Evolutionary conservation across 2,329 filamentous ascomycete species (phyloP).

Genomic region (Verticillium albo-atrum): DNA sequence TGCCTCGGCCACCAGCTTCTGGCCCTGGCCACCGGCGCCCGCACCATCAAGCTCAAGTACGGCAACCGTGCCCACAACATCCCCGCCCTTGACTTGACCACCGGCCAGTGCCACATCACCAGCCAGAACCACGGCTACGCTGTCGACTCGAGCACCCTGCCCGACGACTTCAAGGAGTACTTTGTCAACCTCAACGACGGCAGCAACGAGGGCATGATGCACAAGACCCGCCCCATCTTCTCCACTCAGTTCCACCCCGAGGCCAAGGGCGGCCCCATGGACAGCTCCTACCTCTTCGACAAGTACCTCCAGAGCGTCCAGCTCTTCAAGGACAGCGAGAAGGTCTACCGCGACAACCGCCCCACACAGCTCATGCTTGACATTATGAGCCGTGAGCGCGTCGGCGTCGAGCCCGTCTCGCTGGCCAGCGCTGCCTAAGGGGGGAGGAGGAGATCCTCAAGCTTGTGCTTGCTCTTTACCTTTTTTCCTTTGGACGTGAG

Average conservation of each 20-base stretch:
- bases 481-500: too few relatives aligned
- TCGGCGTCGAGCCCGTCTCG: constrained; percentile 73
- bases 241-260: constrained; percentile 98
- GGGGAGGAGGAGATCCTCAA: too few relatives aligned
- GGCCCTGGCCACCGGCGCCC: constrained; percentile 80
- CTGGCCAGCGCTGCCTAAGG: constrained; percentile 46
- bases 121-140: constrained; percentile 98
- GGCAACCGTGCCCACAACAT: constrained; percentile 99
- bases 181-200: constrained; percentile 98
- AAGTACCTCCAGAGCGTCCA: constrained; percentile 88
- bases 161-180: constrained; percentile 91
- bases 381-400: constrained; percentile 87
- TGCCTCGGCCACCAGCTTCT: constrained; percentile 96
- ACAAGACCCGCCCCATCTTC: constrained; percentile 95
- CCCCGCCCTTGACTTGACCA: constrained; percentile 88
- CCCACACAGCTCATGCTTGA: constrained; percentile 87
- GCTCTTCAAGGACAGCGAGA: constrained; percentile 81
- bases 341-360: constrained; percentile 77
- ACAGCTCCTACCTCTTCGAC: constrained; percentile 94
- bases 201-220: constrained; percentile 96
- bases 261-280: constrained; percentile 93
- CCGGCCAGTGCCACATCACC: constrained; percentile 96
- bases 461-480: background rate
- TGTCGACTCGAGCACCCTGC: constrained; percentile 78
- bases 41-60: constrained; percentile 97